Conservation (phyloP, 495 filamentous ascomycete genomes). For the Penicillium robsamsonii region DNA sequence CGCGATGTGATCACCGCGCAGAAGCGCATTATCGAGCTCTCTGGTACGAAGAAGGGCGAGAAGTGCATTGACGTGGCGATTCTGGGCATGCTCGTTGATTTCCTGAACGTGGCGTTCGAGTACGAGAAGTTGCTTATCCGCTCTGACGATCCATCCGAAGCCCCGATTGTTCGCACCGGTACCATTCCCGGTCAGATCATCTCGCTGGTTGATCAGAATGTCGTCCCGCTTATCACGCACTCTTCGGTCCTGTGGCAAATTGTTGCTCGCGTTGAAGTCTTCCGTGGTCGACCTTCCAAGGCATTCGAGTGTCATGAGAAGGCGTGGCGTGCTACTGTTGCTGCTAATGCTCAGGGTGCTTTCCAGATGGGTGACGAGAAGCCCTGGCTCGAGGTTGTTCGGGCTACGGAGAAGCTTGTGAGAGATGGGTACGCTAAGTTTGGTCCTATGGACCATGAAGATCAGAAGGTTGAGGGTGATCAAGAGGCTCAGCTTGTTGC, state of each 20-base stretch:
- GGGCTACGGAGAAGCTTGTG: constrained; percentile 48
- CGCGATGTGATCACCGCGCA: constrained; percentile 71
- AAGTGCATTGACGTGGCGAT: constrained; percentile 73
- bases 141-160: constrained; percentile 17
- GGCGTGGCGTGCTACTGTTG: constrained; percentile 71
- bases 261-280: constrained; percentile 66
- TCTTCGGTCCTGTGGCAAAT: constrained; percentile 74
- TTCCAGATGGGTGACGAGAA: constrained; percentile 51
- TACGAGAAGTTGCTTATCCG: constrained; percentile 39
- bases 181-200: constrained; percentile 57
- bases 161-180: constrained; percentile 39
- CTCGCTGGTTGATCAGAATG: constrained; percentile 64
- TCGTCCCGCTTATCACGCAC: constrained; percentile 80
- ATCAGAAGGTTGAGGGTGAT: constrained; percentile 22
- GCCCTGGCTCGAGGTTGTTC: constrained; percentile 48
- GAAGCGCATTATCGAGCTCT: constrained; percentile 69
- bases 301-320: constrained; percentile 84
- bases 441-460: constrained; percentile 40
- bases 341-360: constrained; percentile 48
- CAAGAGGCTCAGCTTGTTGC: constrained; percentile 44
- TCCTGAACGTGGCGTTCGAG: constrained; percentile 56
- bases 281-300: constrained; percentile 61
- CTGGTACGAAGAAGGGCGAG: constrained; percentile 66
- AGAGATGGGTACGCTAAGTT: constrained; percentile 50
- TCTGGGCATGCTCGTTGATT: constrained; percentile 65